Percentiles rank a stretch among this genome's conserved stretches.
These are phyloP conservation scores for Naematelia encephala DNA, from an alignment of 768 basidiomycete genomes.

Conservation along the genomic window DNA sequence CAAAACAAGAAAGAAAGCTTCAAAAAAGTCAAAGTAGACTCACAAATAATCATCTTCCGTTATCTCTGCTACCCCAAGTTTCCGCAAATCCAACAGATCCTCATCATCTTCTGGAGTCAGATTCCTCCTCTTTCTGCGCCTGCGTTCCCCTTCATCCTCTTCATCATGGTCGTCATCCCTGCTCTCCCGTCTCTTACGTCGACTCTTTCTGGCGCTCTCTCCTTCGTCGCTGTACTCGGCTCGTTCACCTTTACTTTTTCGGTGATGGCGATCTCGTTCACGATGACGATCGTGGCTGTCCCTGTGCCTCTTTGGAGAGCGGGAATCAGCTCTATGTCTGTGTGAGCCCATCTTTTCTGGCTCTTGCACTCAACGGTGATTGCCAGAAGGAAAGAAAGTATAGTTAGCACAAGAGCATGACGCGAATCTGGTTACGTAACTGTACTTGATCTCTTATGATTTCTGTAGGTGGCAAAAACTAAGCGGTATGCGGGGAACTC, in stretches of 20 bases:
- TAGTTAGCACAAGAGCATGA: too few species aligned
- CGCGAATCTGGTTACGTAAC: neutral
- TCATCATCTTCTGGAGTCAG: slow-evolving; percentile 21
- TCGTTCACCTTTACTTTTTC: slow-evolving; percentile 1
- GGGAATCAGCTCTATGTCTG: neutral
- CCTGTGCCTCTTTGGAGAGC: neutral
- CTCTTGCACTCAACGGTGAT: too few species aligned
- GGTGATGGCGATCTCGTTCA: neutral
- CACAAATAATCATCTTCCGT: slow-evolving; percentile 79
- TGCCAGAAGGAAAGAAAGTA: too few species aligned
- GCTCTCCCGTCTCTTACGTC: neutral
- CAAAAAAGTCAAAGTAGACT: too few species aligned
- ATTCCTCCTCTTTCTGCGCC: slow-evolving; percentile 4
- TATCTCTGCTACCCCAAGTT: slow-evolving; percentile 58
- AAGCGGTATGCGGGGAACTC: neutral
- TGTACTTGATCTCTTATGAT: neutral
- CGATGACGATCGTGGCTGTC: neutral
- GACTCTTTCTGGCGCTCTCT: slow-evolving; percentile 9
- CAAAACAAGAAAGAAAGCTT: too few species aligned
- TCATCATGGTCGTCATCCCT: neutral
- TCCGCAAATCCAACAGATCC: slow-evolving; percentile 52
- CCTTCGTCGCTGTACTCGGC: slow-evolving; percentile 11
- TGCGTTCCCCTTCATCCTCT: neutral
- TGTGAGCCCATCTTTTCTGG: neutral
- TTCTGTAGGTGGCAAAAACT: too few species aligned